Evolutionary conservation across 2,329 filamentous ascomycete genomes (phyloP), one percentile per base, ranked within the genome.

Genomic region (Cladobotryum mycophilum): DNA sequence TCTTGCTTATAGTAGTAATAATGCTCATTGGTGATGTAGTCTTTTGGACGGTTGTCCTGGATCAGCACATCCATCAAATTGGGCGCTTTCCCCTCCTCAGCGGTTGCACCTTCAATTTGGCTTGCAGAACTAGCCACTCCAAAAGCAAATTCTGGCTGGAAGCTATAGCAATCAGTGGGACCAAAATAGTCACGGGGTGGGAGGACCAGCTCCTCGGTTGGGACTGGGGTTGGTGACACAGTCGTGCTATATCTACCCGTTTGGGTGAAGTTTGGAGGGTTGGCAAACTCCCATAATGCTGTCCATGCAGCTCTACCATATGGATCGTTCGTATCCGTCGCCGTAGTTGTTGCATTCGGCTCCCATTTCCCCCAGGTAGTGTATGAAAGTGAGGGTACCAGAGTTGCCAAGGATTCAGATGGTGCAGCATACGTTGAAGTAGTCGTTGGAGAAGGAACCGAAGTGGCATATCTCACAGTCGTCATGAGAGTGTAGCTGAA

Each of bases 1-100:
- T 30, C 25, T 61, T 79, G 77, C 60, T 79, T 79, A 57, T 79
- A 80, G 7, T 76, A 61, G 53, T 77, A 80, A 58, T 79, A 80
- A 49, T 78, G 71, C 61, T 76, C 74, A 40, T 73, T 76, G 2
- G 72, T 71, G 35, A 68, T 64, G 48, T 70, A 67, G 25, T 61
- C 52, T 41, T 69, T 67, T 4, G 53, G 47, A 2, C 59, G 45
- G 5, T 57, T 56, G 30, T 61, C 56, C 4, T 45, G 51, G 2
- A 64, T 56, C 4, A 70, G 65, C 55, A 73, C 66, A 45, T 77
- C 74, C 61, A 71, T 63, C n/a, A 73, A 58, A 3, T 67, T 66
- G 0, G 73, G 74, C 0, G 68, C 62, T 45, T 71, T 67, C 7
- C 74, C 74, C 46, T 76, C 70, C 2, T 69, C 64, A 1, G 69